These are phyloP conservation scores for Neoboletus brunneissimus DNA, from an alignment of 768 basidiomycete genomes.

Conservation along the genomic window DNA sequence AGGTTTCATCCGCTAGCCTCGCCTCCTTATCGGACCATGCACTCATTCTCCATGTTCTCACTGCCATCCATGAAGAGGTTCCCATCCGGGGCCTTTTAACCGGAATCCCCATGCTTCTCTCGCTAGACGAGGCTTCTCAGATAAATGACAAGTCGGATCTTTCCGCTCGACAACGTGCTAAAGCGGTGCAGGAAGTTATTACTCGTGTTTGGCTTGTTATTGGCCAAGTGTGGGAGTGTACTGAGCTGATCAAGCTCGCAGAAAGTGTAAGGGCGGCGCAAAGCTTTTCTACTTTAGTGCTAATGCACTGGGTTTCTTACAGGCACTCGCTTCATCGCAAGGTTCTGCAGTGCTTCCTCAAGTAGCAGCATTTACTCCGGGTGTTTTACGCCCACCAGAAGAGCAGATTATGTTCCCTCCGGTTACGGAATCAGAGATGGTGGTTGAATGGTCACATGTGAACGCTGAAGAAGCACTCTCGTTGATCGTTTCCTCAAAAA, in stretches of 20 bases:
- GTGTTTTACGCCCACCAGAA: constrained; percentile 44
- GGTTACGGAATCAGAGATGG: constrained; percentile 20
- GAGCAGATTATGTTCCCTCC: constrained; percentile 43
- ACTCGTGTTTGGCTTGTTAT: constrained; percentile 64
- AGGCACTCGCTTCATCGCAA: constrained; percentile 49
- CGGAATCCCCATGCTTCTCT: constrained; percentile 84
- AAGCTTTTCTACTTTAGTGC: constrained; percentile 12
- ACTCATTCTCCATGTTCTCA: constrained; percentile 65
- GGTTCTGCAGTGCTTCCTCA: constrained; percentile 38
- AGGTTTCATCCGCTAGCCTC: constrained; percentile 41
- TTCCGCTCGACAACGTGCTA: constrained; percentile 42
- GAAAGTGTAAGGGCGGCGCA: constrained; percentile 47
- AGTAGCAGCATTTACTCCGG: constrained; percentile 35
- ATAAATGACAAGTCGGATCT: constrained; percentile 40
- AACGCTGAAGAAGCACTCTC: constrained; percentile 53
- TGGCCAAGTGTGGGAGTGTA: constrained; percentile 67
- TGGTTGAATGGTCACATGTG: constrained; percentile 38
- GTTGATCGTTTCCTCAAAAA: constrained; percentile 49
- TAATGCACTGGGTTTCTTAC: constrained; percentile 11
- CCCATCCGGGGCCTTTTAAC: constrained; percentile 73
- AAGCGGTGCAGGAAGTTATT: constrained; percentile 60
- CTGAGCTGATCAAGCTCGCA: constrained; percentile 50
- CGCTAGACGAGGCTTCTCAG: constrained; percentile 55
- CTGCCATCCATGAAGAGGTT: constrained; percentile 64
- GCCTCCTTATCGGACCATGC: constrained; percentile 76